Evolutionary conservation across 208 protist species (phyloP), one percentile per base, ranked within the genome.

Genomic region (Acanthamoeba sp.): DNA sequence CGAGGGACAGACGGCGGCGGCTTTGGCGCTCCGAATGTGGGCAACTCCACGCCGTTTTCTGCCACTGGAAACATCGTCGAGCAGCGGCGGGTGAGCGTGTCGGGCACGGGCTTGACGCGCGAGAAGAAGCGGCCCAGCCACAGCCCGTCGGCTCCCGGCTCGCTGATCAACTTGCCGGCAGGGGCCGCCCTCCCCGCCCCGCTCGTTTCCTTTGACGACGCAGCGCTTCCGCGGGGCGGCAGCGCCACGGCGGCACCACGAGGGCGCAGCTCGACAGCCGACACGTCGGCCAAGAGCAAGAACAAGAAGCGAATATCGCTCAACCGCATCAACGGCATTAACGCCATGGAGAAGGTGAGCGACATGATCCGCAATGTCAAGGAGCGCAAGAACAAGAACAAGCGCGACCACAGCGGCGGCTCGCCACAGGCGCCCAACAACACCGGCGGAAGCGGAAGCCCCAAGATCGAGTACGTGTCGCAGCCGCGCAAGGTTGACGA

Each of bases 351-450:
- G 69, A 78, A 78, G 69, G 38, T 78, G 32, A 78, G 69, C 69
- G 69, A 78, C 69, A 78, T 78, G 36, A 78, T 78, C 20, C 69
- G 69, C 69, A 78, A 78, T 22, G 69, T 78, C 20, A 78, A 78
- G 69, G 69, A 78, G 24, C 29, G 69, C 29, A 78, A 78, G 69
- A 66, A 32, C 59, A 78, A 78, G 38, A 20, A 45, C 38, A 78
- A 78, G 69, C 69, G 69, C 69, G 5, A 78, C 29, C 34, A 12
- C n/a, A 34, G n/a, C n/a, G n/a, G n/a, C n/a, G n/a, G n/a, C n/a
- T n/a, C n/a, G n/a, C n/a, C n/a, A n/a, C n/a, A n/a, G n/a, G n/a
- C n/a, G 24, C 59, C 27, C 59, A 66, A 66, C 59, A 32, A 32
- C 59, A 27, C 2, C 59, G 59, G 27, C 27, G 59, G 7, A 0